Percentiles rank a stretch among this genome's conserved stretches.
Conservation (phyloP, 352 stramenopile genomes). For the Globisporangium abappressorium region DNA sequence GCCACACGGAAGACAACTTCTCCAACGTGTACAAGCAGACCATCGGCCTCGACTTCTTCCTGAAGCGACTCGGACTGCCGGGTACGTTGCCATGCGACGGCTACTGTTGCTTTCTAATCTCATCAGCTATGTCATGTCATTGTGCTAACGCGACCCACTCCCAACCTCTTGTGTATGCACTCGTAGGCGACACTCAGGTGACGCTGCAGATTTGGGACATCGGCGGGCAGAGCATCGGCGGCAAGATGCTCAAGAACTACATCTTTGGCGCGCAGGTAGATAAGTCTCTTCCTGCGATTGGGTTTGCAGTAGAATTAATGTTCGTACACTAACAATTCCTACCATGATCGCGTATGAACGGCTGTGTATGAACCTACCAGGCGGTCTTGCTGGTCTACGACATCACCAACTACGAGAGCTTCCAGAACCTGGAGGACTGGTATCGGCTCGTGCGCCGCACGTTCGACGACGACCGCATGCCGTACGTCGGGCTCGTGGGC, state of each 20-base stretch:
- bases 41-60: slow-evolving; percentile 94
- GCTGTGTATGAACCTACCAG: slow-evolving; percentile 21
- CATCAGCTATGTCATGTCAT: no score
- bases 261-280: slow-evolving; percentile 90
- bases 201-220: slow-evolving; percentile 95
- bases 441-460: slow-evolving; percentile 88
- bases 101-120: no score
- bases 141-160: neutral
- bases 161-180: neutral
- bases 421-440: slow-evolving; percentile 95
- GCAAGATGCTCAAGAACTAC: slow-evolving; percentile 90
- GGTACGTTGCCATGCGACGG: slow-evolving; percentile 25
- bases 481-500: slow-evolving; percentile 87
- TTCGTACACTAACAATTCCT: neutral
- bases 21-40: slow-evolving; percentile 94
- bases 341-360: neutral
- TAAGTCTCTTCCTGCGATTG: neutral
- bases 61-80: slow-evolving; percentile 90
- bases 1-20: slow-evolving; percentile 91
- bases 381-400: slow-evolving; percentile 93
- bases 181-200: slow-evolving; percentile 82
- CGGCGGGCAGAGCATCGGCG: slow-evolving; percentile 89
- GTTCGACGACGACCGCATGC: slow-evolving; percentile 85
- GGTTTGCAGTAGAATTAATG: neutral
- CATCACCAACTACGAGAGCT: slow-evolving; percentile 95